Evolutionary conservation across 2,329 filamentous ascomycete genomes (phyloP).

Genomic region (Cephalotrichum gorgonifer): DNA sequence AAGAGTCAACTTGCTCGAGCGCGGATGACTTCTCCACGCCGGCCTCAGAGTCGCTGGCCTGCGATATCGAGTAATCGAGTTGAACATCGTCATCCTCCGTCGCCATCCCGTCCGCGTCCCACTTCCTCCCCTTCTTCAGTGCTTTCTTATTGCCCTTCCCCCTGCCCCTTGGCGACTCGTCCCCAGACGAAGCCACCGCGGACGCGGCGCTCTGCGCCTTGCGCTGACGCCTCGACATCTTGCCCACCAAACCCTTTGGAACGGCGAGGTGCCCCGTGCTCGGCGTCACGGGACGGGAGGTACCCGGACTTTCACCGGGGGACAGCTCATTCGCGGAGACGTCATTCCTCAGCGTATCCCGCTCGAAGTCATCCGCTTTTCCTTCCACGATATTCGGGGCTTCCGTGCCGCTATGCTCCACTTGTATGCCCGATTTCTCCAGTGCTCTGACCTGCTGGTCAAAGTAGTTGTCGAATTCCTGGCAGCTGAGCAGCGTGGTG

Average conservation of each 20-base stretch:
- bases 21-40: constrained; percentile 41
- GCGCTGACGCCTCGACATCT: constrained; percentile 71
- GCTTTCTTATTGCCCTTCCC: constrained; percentile 36
- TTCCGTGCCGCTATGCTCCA: not conserved
- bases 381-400: not conserved
- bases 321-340: not conserved
- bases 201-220: constrained; percentile 57
- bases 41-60: constrained; percentile 24
- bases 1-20: constrained; percentile 65
- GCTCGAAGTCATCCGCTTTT: not conserved
- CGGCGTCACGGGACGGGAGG: constrained; percentile 72
- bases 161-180: constrained; percentile 60
- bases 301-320: constrained; percentile 23
- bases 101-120: constrained; percentile 81
- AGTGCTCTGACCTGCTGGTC: constrained; percentile 84
- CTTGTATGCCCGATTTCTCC: constrained; percentile 38
- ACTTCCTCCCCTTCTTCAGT: constrained; percentile 78
- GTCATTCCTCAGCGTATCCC: not conserved
- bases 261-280: constrained; percentile 48
- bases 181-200: constrained; percentile 66
- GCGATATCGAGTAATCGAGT: constrained; percentile 79
- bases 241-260: constrained; percentile 65
- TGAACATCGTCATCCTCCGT: constrained; percentile 72
- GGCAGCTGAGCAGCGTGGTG: constrained; percentile 67
- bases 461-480: constrained; percentile 82